Conservation (phyloP, 805 yeast species). For the Lachancea quebecensis region DNA sequence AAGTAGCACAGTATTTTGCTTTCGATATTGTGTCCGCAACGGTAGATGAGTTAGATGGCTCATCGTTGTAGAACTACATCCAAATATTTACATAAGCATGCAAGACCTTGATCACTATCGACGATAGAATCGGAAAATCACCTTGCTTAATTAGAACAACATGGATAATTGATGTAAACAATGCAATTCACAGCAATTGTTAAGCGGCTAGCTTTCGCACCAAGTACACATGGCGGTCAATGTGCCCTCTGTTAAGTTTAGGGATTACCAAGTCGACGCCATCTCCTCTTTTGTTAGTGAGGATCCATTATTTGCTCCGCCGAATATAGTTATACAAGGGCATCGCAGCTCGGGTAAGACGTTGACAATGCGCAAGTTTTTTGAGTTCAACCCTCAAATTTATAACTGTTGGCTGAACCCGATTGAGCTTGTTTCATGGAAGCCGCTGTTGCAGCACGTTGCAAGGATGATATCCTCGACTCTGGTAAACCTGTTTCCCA, state of each 20-base stretch:
- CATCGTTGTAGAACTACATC: no score
- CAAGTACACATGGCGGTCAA: background rate
- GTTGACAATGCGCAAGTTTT: conserved; percentile 16
- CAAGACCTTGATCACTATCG: no score
- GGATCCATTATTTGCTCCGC: conserved; percentile 18
- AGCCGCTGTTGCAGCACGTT: conserved; percentile 27
- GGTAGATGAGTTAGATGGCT: conserved; percentile 3
- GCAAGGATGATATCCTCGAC: conserved; percentile 20
- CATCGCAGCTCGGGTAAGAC: conserved; percentile 28
- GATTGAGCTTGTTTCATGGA: conserved; percentile 29
- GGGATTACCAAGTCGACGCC: conserved; percentile 23
- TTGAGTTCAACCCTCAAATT: conserved; percentile 13
- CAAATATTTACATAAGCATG: no score
- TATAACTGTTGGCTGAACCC: conserved; percentile 20
- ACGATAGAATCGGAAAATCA: no score
- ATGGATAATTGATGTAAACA: no score
- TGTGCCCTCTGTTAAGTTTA: conserved; percentile 7
- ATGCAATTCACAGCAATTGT: no score
- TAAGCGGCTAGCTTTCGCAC: no score
- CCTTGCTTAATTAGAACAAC: no score
- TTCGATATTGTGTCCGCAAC: conserved; percentile 45
- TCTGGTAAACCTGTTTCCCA: conserved; percentile 13
- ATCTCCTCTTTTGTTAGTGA: conserved; percentile 18
- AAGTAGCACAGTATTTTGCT: conserved; percentile 54
- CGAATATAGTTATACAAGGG: conserved; percentile 26